Evolutionary conservation across 164 flowering plant genomes (phyloP).

Genomic region (Buxus sempervirens): DNA sequence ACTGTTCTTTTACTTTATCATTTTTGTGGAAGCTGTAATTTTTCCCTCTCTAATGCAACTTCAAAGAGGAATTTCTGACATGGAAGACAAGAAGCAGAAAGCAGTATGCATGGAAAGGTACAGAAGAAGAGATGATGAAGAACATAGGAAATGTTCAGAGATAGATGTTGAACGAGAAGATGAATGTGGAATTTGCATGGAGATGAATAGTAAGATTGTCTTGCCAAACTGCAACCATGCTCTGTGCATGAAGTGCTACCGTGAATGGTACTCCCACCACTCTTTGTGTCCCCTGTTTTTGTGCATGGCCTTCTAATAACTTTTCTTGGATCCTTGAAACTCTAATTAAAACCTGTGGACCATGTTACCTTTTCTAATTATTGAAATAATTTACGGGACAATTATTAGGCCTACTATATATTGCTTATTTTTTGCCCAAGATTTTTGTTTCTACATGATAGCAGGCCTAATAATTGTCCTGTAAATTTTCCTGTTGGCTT

Average conservation of each 20-base stretch:
- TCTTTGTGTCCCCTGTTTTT: not conserved
- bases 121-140: constrained; percentile 63
- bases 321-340: not conserved
- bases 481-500: too few relatives aligned
- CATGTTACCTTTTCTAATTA: not conserved
- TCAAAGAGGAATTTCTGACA: constrained; percentile 71
- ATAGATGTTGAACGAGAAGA: constrained; percentile 82
- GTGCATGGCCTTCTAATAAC: too few relatives aligned
- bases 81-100: constrained; percentile 77
- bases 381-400: too few relatives aligned
- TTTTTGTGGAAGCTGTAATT: constrained; percentile 54
- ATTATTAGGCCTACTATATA: too few relatives aligned
- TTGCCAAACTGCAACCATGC: constrained; percentile 87
- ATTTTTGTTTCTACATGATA: too few relatives aligned
- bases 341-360: not conserved
- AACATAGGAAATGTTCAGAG: constrained; percentile 41
- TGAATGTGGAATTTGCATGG: constrained; percentile 98
- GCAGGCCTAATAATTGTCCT: too few relatives aligned
- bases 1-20: constrained; percentile 1
- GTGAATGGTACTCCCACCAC: constrained; percentile 58
- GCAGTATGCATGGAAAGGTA: constrained; percentile 70
- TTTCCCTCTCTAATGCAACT: constrained; percentile 89
- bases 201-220: constrained; percentile 72
- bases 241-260: constrained; percentile 89
- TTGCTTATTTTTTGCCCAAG: too few relatives aligned